Evolutionary conservation across 148 eudicot genomes (phyloP), one percentile per base, ranked within the genome.

Genomic region (Rhododendron simsii): DNA sequence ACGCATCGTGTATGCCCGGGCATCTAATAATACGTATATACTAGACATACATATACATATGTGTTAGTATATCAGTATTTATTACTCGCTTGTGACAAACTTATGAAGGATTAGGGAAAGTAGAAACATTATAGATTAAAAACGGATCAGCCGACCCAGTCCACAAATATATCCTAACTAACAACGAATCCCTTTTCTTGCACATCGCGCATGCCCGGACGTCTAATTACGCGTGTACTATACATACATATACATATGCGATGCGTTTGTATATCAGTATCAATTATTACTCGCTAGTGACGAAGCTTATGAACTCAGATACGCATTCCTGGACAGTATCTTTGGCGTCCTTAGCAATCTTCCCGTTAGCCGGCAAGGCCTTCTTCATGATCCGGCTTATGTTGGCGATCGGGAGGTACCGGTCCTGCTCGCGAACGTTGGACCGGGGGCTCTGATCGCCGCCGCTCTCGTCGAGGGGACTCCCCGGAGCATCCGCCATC

Each of bases 311-410:
- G 88, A 92, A 92, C 89, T 92, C 92, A 5, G 93, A 92, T 0
- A 92, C 92, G 45, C 93, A 92, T 79, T 92, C 92, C 81, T 92
- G 93, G 23, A 92, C 93, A 0, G 92, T 92, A 18, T 92, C 92
- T 86, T 92, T 92, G 7, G 93, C 91, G 35, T 90, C 93, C 88
- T 92, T 92, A 2, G 93, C 92, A 5, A 92, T 89, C 88, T 92
- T 92, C 0, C 90, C 92, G 71, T 92, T 92, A 2, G 90, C 84
- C 33, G 93, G 93, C 86, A 92, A 78, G 0, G 87, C 90, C 76
- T 92, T 92, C 85, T 92, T 92, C 93, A 92, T 92, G 78, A 92
- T 92, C 41, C 93, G 88, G 44, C 93, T 90, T 14, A 92, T 90
- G 78, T 92, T 92, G 4, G 93, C 93, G 45, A 92, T 90, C 16